A percentile compares a stretch with the other conserved stretches of the same genome.
phyloP scores from a whole-genome alignment of 1,284 basidiomycete species.

The Ceratorhiza oryzae-sativae region DNA sequence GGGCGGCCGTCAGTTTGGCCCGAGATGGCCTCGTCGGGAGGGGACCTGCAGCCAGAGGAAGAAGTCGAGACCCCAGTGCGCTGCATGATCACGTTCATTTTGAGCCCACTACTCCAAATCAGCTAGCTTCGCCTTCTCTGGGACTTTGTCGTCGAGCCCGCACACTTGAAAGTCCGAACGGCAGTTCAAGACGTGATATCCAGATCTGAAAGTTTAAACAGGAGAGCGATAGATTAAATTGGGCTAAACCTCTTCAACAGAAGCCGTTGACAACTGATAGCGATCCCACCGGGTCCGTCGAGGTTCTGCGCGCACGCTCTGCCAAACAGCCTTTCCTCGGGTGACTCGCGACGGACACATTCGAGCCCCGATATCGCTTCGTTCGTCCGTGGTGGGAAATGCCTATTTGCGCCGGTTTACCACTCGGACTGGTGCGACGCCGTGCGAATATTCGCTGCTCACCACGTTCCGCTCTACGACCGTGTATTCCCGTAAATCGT shows the following conservation, averaged over 20 bases:
- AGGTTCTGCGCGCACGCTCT: background rate
- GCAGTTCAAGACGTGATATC: conserved; percentile 14
- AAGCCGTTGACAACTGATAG: background rate
- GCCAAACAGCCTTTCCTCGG: background rate
- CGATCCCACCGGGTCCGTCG: background rate
- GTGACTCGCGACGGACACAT: background rate
- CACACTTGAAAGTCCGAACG: background rate
- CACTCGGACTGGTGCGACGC: background rate
- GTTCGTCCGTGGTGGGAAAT: conserved; percentile 3
- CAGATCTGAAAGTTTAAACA: background rate
- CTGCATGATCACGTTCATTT: conserved; percentile 11
- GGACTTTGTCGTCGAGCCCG: background rate
- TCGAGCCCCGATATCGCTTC: conserved; percentile 7
- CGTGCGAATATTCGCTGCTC: background rate
- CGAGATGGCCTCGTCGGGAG: background rate
- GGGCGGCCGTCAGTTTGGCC: background rate
- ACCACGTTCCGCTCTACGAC: background rate
- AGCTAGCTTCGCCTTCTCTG: background rate
- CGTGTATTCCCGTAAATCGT: conserved; percentile 12
- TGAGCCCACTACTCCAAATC: background rate
- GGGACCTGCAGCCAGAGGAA: background rate
- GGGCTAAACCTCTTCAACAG: background rate
- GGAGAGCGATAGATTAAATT: background rate
- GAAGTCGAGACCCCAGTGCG: background rate
- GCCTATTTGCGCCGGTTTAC: background rate